These are phyloP conservation scores for Camellia lanceoleosa DNA, from an alignment of 148 eudicot species.

Conservation along the genomic window DNA sequence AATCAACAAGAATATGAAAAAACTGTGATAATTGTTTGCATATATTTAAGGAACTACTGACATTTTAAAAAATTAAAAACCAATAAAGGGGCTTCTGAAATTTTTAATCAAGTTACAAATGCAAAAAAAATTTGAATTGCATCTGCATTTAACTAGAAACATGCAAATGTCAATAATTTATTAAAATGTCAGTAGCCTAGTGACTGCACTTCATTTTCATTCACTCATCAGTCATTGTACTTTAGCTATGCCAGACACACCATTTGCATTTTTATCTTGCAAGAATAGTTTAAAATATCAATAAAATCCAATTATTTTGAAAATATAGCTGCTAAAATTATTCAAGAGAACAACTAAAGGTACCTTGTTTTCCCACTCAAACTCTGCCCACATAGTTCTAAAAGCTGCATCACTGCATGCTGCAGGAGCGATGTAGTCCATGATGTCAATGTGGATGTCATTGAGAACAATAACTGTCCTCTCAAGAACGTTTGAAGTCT, in stretches of 20 bases:
- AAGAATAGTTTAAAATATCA: background rate
- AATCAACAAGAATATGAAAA: background rate
- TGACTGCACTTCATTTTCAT: background rate
- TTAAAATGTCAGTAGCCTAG: background rate
- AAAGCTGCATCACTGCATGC: constrained; percentile 77
- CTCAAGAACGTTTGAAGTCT: constrained; percentile 86
- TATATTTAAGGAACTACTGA: background rate
- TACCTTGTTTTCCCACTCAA: constrained; percentile 99
- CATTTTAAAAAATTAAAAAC: background rate
- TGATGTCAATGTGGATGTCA: constrained; percentile 92
- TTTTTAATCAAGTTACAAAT: background rate
- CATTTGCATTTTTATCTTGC: background rate
- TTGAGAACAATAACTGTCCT: constrained; percentile 86
- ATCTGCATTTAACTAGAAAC: background rate
- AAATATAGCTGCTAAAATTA: constrained; percentile 3
- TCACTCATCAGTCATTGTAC: too few species aligned
- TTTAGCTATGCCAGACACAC: background rate
- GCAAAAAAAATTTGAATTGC: background rate
- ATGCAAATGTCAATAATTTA: background rate
- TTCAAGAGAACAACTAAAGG: background rate
- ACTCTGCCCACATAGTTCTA: constrained; percentile 94
- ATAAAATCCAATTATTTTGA: background rate
- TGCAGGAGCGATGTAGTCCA: constrained; percentile 95
- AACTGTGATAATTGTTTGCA: background rate
- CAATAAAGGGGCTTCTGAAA: background rate